Percentiles rank a stretch among this genome's conserved stretches.
These are phyloP conservation scores for Tetrahymena elliotti DNA, from an alignment of 73 alveolate genomes.

Conservation along the genomic window DNA sequence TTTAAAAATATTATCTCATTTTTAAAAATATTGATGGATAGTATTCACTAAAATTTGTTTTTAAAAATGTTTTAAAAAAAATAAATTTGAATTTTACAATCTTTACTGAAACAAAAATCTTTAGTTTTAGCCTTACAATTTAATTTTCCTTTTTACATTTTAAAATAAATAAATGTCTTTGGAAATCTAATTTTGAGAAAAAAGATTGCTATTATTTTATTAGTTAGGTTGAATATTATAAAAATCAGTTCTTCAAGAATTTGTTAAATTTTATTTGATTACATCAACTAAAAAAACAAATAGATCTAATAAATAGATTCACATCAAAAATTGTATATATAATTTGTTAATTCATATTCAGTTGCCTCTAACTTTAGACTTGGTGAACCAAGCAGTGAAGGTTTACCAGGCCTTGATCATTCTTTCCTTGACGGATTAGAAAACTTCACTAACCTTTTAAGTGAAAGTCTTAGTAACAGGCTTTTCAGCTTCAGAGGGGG, in stretches of 20 bases:
- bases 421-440: neutral
- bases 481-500: neutral
- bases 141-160: neutral
- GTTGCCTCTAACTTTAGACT: neutral
- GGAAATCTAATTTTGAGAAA: neutral
- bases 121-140: too few species aligned
- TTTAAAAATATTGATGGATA: too few species aligned
- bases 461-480: neutral
- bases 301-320: too few species aligned
- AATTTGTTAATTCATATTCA: neutral
- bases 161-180: too few species aligned
- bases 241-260: neutral
- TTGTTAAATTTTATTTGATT: neutral
- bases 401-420: neutral
- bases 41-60: too few species aligned
- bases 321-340: neutral
- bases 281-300: neutral
- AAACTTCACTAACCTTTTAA: neutral
- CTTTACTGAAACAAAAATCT: too few species aligned
- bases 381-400: neutral
- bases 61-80: too few species aligned
- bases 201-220: neutral
- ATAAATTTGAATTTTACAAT: too few species aligned
- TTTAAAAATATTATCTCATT: too few species aligned
- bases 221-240: too few species aligned